phyloP scores from a whole-genome alignment of 2,329 filamentous ascomycete genomes.

The Leptosphaerulina australis region DNA sequence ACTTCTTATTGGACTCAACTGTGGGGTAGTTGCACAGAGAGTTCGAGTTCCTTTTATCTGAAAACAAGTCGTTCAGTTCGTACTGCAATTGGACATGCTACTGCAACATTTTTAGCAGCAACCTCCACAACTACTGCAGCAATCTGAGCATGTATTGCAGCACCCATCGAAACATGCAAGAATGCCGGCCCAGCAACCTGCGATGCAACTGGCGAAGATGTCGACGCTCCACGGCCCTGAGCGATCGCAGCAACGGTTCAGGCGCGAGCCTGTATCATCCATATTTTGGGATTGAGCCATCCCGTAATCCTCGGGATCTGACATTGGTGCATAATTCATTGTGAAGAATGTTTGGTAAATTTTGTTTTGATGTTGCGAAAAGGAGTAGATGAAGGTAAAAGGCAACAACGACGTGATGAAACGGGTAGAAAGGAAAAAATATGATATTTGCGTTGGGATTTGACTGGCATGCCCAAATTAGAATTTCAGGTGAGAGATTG shows the following conservation, averaged over 20 bases:
- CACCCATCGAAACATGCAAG: slow-evolving; percentile 18
- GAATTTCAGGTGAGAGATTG: not conserved
- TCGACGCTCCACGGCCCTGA: slow-evolving; percentile 25
- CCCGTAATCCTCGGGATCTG: slow-evolving; percentile 16
- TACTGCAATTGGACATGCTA: slow-evolving; percentile 2
- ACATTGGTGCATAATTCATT: slow-evolving; percentile 17
- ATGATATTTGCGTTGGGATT: not conserved
- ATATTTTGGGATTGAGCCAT: slow-evolving; percentile 9
- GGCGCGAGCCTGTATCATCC: slow-evolving; percentile 4
- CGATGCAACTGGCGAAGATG: slow-evolving; percentile 19
- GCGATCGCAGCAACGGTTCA: slow-evolving; percentile 15
- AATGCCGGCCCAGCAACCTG: slow-evolving; percentile 17
- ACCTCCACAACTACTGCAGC: slow-evolving; percentile 8
- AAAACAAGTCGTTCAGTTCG: not conserved
- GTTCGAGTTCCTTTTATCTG: not conserved
- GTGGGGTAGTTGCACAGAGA: not conserved
- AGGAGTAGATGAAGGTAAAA: not conserved
- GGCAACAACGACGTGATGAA: not conserved
- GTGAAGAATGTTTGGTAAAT: not conserved
- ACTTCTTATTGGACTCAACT: not conserved
- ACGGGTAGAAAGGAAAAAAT: not conserved
- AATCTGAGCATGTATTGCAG: slow-evolving; percentile 9
- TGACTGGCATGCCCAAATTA: slow-evolving; percentile 2
- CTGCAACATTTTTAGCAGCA: slow-evolving; percentile 16
- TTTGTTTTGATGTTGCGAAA: not conserved